Evolutionary conservation across 352 stramenopile genomes (phyloP), one percentile per base, ranked within the genome.

Genomic region (Hyaloperonospora arabidopsidis): DNA sequence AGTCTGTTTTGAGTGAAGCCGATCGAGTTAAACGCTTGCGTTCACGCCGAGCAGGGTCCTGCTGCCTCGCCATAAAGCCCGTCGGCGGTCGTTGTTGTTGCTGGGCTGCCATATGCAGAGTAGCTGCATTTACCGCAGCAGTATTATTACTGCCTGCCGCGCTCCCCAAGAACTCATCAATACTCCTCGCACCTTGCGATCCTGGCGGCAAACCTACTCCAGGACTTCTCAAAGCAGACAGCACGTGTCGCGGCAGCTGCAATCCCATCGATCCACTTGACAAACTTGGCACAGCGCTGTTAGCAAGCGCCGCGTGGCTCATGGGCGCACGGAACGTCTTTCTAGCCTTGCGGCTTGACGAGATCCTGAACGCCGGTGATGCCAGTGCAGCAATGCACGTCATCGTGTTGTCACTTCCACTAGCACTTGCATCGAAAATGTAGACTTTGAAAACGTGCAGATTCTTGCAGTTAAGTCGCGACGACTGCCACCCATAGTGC

Each of bases 401-500:
- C 35, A 89, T 55, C 18, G 53, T 57, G 5, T 39, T 59, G 5
- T 53, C 35, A 29, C 76, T 66, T n/a, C 60, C 56, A 39, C 22
- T 52, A 28, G 63, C 57, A 35, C 57, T 69, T 2, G 70, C 25
- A 41, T 70, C 62, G 59, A 87, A 88, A 21, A 82, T 65, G 52
- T 84, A 87, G 40, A 89, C 75, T 28, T 81, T 76, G 53, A 92
- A 92, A 11, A 87, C 79, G 63, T 92, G 82, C 50, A 87, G 55
- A 41, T 89, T 88, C 58, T 92, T 89, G 67, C 78, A 89, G 55
- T 92, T 92, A 15, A 92, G 70, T 1, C 82, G 70, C 22, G 82
- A 92, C 3, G 82, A 92, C 47, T 87, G 79, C 82, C 82, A 92
- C 13, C 82, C 82, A 49, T 92, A 92, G 61, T 92, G 82, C 82